Conservation (phyloP, 345 rosid species). For the Odontarrhena argentea region DNA sequence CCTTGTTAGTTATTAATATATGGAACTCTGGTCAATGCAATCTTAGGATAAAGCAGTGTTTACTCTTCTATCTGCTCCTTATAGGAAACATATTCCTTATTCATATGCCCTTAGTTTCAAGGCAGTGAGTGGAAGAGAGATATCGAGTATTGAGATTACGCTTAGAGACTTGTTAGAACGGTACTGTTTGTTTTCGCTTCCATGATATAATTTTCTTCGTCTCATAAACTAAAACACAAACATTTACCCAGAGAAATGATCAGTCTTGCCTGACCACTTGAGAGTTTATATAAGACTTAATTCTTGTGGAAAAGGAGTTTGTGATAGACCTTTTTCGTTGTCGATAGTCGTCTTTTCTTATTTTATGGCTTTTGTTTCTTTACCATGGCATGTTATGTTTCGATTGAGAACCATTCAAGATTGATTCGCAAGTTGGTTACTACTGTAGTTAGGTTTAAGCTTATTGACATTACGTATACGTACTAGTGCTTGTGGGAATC, state of each 20-base stretch:
- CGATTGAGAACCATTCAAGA: background rate
- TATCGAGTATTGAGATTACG: background rate
- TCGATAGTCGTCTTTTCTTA: background rate
- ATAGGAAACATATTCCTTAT: constrained; percentile 4
- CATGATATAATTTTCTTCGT: background rate
- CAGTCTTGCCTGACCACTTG: background rate
- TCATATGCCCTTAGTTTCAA: background rate
- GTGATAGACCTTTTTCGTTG: background rate
- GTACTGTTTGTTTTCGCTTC: background rate
- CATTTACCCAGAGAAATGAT: background rate
- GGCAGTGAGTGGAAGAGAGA: background rate
- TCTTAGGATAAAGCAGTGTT: background rate
- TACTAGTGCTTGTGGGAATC: background rate
- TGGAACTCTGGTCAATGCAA: background rate
- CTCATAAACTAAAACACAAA: background rate
- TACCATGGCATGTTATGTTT: background rate
- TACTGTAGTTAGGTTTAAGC: constrained; percentile 2
- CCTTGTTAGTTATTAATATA: constrained; percentile 24
- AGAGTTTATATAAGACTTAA: background rate
- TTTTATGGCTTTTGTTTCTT: background rate
- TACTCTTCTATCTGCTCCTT: background rate
- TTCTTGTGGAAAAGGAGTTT: background rate
- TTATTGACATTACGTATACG: background rate
- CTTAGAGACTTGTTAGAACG: background rate
- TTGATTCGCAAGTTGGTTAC: background rate